Percentiles rank a stretch among this genome's conserved stretches.
Conservation (phyloP, 495 filamentous ascomycete genomes). For the Aspergillus homomorphus region DNA sequence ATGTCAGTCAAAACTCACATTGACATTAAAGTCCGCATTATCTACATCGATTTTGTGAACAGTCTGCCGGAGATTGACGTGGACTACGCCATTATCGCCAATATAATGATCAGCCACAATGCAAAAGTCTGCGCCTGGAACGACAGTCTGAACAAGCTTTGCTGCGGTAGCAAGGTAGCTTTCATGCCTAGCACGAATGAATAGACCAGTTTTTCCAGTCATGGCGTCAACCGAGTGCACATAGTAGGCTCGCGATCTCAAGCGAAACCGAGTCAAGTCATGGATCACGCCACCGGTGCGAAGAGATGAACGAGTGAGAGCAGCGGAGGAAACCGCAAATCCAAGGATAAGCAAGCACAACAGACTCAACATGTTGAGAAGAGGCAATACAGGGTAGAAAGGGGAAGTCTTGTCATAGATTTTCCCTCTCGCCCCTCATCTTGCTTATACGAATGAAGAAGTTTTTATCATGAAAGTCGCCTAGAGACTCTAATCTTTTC, state of each 20-base stretch:
- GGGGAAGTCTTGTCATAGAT: too few relatives aligned
- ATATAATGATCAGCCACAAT: slow-evolving; percentile 12
- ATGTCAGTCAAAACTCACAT: slow-evolving; percentile 32
- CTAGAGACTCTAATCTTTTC: too few relatives aligned
- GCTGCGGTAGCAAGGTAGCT: slow-evolving; percentile 8
- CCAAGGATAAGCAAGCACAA: too few relatives aligned
- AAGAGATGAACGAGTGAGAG: not conserved
- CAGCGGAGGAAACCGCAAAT: not conserved
- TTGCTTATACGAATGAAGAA: too few relatives aligned
- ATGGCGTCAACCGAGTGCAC: not conserved
- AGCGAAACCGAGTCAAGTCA: not conserved
- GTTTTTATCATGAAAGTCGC: too few relatives aligned
- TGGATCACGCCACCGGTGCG: not conserved
- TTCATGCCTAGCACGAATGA: not conserved
- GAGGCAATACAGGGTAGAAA: too few relatives aligned
- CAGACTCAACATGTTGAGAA: too few relatives aligned
- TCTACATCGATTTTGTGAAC: slow-evolving; percentile 51
- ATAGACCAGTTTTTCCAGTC: not conserved
- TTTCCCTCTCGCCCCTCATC: too few relatives aligned
- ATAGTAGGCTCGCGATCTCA: not conserved
- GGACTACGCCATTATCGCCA: slow-evolving; percentile 43
- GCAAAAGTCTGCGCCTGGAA: slow-evolving; percentile 5
- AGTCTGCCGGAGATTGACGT: slow-evolving; percentile 54
- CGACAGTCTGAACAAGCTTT: slow-evolving; percentile 7
- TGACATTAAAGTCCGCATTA: slow-evolving; percentile 56